Base-by-base conservation (phyloP, 495 filamentous ascomycete genomes). In the Saxophila tyrrhenica region DNA sequence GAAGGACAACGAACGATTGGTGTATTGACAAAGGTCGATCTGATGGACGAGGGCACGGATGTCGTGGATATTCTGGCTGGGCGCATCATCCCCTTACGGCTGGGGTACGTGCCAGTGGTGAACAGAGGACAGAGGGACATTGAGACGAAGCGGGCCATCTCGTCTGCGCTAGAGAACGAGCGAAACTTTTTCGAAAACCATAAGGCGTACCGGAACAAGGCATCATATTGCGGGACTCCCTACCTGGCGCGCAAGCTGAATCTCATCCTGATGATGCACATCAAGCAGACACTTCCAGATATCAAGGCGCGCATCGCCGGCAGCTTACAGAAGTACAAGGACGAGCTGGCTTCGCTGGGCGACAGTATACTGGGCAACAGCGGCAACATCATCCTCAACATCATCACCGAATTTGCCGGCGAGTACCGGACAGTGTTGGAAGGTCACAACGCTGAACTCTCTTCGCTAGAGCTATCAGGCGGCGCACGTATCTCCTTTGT, bases 211-310 rank as follows among this genome's bases (percentile, higher is more conserved):
- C 78, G 89, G 55, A 99, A 99, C 69, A 99, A 99, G 80, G 85
- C 86, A 63, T 85, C 91, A 16, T 99, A 99, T 75, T 99, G 92
- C 70, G 92, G 92, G 65, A 99, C 92, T 2, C 92, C 92, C 7
- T 99, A 97, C 63, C 75, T 99, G 25, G 92, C 92, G 5, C 81
- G 92, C 46, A 99, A 99, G 70, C 76, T 99, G 52, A 99, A 99
- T 69, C 75, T 98, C 69, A 97, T 99, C 69, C 79, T 99, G 55
- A 97, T 97, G 92, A 99, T 97, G 92, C 92, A 99, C 75, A 99
- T 99, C 75, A 99, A 99, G 71, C 92, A 99, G 74, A 99, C 92
- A 7, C 79, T 99, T 11, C 92, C 92, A 23, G 92, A 99, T 66
- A 99, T 99, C 75, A 99, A 97, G 70, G 85, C 83, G 17, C 85